Percentiles rank a stretch among this genome's conserved stretches.
Evolutionary conservation across 805 yeast species (phyloP).

Genomic region (Cyberlindnera nakhonratchasimensis): DNA sequence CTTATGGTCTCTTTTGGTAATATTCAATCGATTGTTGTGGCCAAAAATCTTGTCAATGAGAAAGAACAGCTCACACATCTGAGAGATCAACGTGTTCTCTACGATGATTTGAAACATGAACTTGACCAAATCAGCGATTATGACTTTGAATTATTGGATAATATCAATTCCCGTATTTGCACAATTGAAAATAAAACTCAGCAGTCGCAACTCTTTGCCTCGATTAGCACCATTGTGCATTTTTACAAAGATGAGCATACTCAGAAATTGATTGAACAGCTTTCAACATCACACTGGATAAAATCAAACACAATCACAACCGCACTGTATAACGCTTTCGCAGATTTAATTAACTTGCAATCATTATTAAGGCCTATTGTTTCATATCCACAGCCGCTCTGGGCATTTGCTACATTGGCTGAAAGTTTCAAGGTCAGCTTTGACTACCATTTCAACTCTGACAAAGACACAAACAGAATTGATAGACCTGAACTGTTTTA

Average conservation of each 20-base stretch:
- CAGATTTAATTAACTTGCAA: constrained; percentile 18
- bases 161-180: constrained; percentile 7
- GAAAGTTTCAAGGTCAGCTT: constrained; percentile 46
- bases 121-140: constrained; percentile 13
- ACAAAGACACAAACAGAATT: constrained; percentile 41
- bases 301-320: constrained; percentile 7
- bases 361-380: constrained; percentile 10
- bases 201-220: not conserved
- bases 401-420: constrained; percentile 48
- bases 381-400: constrained; percentile 40
- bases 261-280: constrained; percentile 8
- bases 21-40: constrained; percentile 17
- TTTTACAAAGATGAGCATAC: constrained; percentile 14
- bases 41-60: constrained; percentile 14
- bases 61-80: constrained; percentile 3
- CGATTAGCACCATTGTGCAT: constrained; percentile 10
- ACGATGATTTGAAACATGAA: constrained; percentile 8
- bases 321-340: constrained; percentile 5
- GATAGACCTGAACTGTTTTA: constrained; percentile 53
- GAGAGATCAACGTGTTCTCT: constrained; percentile 6
- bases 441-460: constrained; percentile 49
- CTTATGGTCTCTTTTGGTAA: constrained; percentile 23
- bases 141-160: constrained; percentile 12
- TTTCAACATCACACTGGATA: constrained; percentile 20
- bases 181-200: constrained; percentile 1